phyloP scores from a whole-genome alignment of 306 rosid species.

The Begonia fuchsioides region DNA sequence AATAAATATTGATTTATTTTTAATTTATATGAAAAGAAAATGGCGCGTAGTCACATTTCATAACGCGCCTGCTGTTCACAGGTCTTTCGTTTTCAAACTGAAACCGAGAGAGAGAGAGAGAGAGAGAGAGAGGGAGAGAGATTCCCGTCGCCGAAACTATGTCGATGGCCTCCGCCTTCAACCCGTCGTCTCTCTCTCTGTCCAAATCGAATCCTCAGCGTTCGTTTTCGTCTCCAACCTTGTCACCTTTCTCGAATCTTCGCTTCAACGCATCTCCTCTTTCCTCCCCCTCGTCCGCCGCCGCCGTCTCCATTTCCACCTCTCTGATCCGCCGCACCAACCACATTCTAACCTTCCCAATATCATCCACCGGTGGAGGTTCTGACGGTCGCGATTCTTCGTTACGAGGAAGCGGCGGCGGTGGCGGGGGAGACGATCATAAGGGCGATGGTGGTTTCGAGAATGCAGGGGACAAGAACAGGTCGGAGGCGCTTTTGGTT shows the following conservation, averaged over 20 bases:
- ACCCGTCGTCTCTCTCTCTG: constrained; percentile 15
- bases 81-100: neutral
- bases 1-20: no score
- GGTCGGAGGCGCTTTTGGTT: constrained; percentile 43
- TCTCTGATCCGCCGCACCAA: constrained; percentile 10
- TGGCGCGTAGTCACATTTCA: no score
- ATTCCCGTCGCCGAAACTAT: constrained; percentile 20
- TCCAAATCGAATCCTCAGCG: constrained; percentile 19
- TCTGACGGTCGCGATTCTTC: constrained; percentile 12
- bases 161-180: constrained; percentile 52
- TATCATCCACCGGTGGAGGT: constrained; percentile 11
- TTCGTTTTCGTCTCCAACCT: constrained; percentile 9
- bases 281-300: constrained; percentile 5
- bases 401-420: constrained; percentile 14
- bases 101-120: neutral
- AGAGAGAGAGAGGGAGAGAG: no score
- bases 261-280: constrained; percentile 11
- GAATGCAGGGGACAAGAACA: constrained; percentile 24
- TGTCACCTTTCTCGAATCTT: constrained; percentile 12
- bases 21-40: no score
- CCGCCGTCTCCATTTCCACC: constrained; percentile 11
- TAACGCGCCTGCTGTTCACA: no score
- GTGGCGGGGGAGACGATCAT: constrained; percentile 17
- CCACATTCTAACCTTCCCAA: constrained; percentile 3
- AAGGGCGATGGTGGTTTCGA: constrained; percentile 14